A percentile compares a stretch with the other conserved stretches of the same genome.
Evolutionary conservation across 106 monocot genomes (phyloP).

Genomic region (Dactylorhiza incarnata): DNA sequence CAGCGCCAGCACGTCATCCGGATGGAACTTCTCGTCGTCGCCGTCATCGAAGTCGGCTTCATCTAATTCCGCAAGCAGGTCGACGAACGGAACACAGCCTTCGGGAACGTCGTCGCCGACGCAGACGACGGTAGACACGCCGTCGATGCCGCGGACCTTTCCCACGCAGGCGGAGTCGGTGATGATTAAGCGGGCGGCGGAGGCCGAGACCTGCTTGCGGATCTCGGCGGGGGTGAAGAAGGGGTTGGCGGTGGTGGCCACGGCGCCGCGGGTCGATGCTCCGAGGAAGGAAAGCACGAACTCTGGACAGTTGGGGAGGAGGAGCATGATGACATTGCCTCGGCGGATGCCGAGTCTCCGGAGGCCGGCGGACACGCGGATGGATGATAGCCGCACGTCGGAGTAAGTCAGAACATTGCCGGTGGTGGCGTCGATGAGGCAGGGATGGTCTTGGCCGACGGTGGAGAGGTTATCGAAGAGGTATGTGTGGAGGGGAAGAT

Average conservation of each 20-base stretch:
- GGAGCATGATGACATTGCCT: constrained; percentile 55
- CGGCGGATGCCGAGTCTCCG: constrained; percentile 33
- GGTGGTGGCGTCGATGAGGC: constrained; percentile 58
- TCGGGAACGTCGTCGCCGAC: constrained; percentile 24
- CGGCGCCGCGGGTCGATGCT: constrained; percentile 51
- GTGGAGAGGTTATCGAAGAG: constrained; percentile 52
- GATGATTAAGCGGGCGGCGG: constrained; percentile 42
- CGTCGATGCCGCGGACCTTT: constrained; percentile 34
- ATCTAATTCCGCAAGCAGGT: constrained; percentile 21
- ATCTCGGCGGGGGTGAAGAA: constrained; percentile 77
- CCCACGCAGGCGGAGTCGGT: constrained; percentile 49
- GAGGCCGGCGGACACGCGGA: constrained; percentile 41
- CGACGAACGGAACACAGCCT: constrained; percentile 39
- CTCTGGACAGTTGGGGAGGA: constrained; percentile 65
- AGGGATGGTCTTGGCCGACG: constrained; percentile 34
- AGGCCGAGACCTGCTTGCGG: constrained; percentile 47
- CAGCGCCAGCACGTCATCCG: constrained; percentile 70
- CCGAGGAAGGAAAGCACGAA: constrained; percentile 70
- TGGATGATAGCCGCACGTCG: constrained; percentile 36
- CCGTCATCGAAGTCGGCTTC: background rate
- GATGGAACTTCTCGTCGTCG: constrained; percentile 24
- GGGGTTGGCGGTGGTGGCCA: constrained; percentile 74
- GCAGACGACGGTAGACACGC: constrained; percentile 21
- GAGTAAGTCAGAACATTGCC: constrained; percentile 37
- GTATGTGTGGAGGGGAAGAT: constrained; percentile 67